Evolutionary conservation across 2,329 filamentous ascomycete genomes (phyloP).

Genomic region (Dryadomyces sulphureus): DNA sequence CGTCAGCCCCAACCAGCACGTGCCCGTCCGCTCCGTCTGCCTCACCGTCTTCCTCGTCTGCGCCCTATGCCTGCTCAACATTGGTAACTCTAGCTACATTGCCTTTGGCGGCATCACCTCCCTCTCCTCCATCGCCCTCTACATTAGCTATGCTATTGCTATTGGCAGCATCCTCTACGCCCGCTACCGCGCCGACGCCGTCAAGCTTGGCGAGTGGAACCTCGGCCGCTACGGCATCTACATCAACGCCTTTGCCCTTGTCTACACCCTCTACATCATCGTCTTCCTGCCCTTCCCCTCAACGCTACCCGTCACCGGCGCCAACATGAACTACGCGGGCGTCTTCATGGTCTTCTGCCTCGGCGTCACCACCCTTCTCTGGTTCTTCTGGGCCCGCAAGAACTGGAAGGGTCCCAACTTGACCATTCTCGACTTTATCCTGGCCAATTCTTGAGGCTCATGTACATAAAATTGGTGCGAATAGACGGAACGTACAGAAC

Average conservation of each 20-base stretch:
- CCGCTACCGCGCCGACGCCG: background rate
- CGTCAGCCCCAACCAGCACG: conserved; percentile 17
- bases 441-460: conserved; percentile 1
- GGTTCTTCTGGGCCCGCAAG: conserved; percentile 6
- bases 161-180: conserved; percentile 7
- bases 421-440: conserved; percentile 7
- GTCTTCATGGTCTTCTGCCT: conserved; percentile 4
- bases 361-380: conserved; percentile 1
- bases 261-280: conserved; percentile 8
- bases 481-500: too few species aligned
- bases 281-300: conserved; percentile 10
- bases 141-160: conserved; percentile 10
- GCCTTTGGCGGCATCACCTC: conserved; percentile 24
- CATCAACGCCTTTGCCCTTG: conserved; percentile 9
- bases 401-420: conserved; percentile 8
- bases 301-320: conserved; percentile 7
- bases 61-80: conserved; percentile 15
- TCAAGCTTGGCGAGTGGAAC: conserved; percentile 7
- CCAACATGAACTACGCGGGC: conserved; percentile 10
- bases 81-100: conserved; percentile 19
- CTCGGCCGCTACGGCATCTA: conserved; percentile 4
- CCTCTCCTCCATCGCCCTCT: conserved; percentile 16
- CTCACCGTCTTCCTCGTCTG: conserved; percentile 14
- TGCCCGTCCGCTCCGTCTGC: conserved; percentile 22
- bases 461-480: too few species aligned